Evolutionary conservation across 345 rosid species (phyloP), one percentile per base, ranked within the genome.

Genomic region (Chamaenerion angustifolium): DNA sequence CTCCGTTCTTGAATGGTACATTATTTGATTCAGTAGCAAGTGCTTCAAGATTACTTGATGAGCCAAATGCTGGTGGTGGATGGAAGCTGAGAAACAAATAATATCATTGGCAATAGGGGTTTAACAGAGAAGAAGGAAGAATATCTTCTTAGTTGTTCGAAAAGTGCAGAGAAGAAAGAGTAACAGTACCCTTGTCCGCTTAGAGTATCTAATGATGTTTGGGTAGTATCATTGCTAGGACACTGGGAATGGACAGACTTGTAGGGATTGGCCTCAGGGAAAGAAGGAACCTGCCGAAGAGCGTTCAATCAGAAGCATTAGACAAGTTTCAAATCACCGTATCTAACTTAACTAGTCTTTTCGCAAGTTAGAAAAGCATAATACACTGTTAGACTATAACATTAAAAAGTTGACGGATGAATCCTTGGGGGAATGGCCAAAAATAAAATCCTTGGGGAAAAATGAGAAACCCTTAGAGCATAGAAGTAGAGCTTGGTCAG

Each of bases 11-110:
- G 51, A 67, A 73, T 16, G 68, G 67, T 52, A 62, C 51, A 41
- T 57, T 58, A 68, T 52, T 75, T 41, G 75, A 79, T 57, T 73
- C 85, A 50, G 86, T 85, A 4, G 83, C 94, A 63, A 86, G 89
- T 27, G 89, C 87, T 76, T 83, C 93, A 43, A 86, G 96, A 72
- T 86, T 86, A 45, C 88, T 95, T 1, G 96, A 90, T 46, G 98
- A 90, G 51, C 98, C 95, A 65, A 90, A 90, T 19, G 98, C 87
- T 56, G 98, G 98, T 1, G 96, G 94, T n/a, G 98, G 96, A 71
- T 79, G 98, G 56, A 78, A 61, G 80, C 94, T 90, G 88, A 52
- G 23, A 67, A 69, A 59, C 59, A 60, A 73, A 76, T 56, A 40
- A 59, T 59, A 69, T 56, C 54, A 60, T 56, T 43, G 41, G 27